Evolutionary conservation across 2,329 filamentous ascomycete species (phyloP), one percentile per base, ranked within the genome.

Genomic region (Paramyrothecium sp.): DNA sequence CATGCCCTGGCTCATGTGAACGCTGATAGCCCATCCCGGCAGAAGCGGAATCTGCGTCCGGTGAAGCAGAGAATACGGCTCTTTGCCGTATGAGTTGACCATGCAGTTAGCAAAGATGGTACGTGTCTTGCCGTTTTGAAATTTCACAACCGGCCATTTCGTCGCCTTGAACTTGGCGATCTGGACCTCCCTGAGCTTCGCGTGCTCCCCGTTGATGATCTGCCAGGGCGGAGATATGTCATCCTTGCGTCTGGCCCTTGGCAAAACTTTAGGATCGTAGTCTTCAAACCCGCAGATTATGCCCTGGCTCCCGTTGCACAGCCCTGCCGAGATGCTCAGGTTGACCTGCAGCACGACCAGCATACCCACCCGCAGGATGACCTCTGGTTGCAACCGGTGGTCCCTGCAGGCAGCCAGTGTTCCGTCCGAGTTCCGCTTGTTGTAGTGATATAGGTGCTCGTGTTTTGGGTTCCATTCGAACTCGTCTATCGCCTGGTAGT

Each of bases 1-100:
- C 75, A 88, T 82, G 3, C 85, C 84, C 70, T 89, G 83, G 4
- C 78, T 78, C 66, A 86, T 88, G 66, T 89, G 86, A 2, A 87
- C 80, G 0, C 80, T 88, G 63, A 88, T 79, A 0, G 86, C 86
- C 82, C 85, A 89, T 0, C 80, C 86, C 0, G 84, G 74, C 1
- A 78, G 70, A 0, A 89, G 73, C 0, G 86, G 87, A 5, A 89
- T 77, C 64, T 89, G 86, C 0, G 84, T 85, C n/a, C 86, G 75
- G 1, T 75, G 73, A 0, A 87, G 65, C 1, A 80, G 62, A 41
- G 75, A 80, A 60, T 79, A 80, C 0, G 81, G 81, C 53, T 65
- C 20, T 2, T 78, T 70, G 2, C 81, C 82, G 0, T 82, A 60
- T 54, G 81, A 72, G 19, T 72, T 76, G 26, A 82, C 68, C 10